A percentile compares a stretch with the other conserved stretches of the same genome.
phyloP scores from a whole-genome alignment of 179 eudicot genomes.

The Actinidia arguta region DNA sequence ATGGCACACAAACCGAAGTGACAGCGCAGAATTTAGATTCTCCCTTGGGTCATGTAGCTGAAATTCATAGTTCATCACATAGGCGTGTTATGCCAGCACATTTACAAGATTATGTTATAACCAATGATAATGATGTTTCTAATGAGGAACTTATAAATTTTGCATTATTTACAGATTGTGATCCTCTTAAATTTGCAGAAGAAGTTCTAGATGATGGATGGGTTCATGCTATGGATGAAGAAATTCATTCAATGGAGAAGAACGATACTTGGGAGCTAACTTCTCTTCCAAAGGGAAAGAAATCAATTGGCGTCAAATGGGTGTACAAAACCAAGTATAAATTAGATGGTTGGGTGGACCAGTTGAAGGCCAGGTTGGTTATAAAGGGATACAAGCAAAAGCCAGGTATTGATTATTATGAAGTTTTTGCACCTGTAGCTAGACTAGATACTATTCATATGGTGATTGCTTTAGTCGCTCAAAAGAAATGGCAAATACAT shows the following conservation, averaged over 20 bases:
- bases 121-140: constrained; percentile 18
- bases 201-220: constrained; percentile 6
- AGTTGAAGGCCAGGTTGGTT: too few relatives aligned
- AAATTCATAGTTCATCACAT: background rate
- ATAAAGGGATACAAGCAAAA: too few relatives aligned
- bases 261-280: background rate
- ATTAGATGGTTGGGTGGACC: too few relatives aligned
- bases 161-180: constrained; percentile 10
- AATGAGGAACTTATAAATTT: constrained; percentile 11
- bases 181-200: background rate
- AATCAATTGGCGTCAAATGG: background rate
- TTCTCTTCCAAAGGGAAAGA: background rate
- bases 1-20: background rate
- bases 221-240: constrained; percentile 11
- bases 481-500: background rate
- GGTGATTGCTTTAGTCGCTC: background rate
- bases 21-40: background rate
- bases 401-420: too few relatives aligned
- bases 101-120: constrained; percentile 5
- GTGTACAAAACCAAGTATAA: background rate
- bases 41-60: constrained; percentile 2
- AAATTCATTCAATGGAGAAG: constrained; percentile 20
- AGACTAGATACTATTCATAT: background rate
- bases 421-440: background rate
- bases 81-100: background rate